Base-by-base conservation (phyloP, 2,329 filamentous ascomycete species). In the Ophiostoma perfectum region DNA sequence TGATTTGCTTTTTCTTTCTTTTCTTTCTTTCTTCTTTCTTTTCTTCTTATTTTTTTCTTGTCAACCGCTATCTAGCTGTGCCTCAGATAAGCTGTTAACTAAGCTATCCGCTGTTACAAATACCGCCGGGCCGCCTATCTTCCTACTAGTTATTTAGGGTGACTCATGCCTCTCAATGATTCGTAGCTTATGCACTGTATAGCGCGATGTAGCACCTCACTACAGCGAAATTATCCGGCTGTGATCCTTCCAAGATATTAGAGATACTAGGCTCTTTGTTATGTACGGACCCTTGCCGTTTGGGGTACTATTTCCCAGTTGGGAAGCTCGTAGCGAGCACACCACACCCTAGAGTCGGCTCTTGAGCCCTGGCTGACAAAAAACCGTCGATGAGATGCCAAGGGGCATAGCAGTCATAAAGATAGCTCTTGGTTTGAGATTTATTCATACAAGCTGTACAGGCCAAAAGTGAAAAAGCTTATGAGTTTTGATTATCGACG, bases 261-360 rank as follows among this genome's bases (percentile, higher is more conserved):
- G 16, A 44, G 60, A 63, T 63, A 3, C 39, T 64, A 41, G 45
- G n/a, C n/a, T 18, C n/a, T 3, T 18, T 27, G 47, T 2, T n/a
- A 7, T 2, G 3, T 11, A 8, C 9, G 6, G 49, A 27, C 8
- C 36, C 41, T 41, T 45, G 41, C 41, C 62, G 5, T 44, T 44
- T 64, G 27, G 39, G 62, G 62, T 39, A 64, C 14, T 14, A 45
- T 41, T 64, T 45, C 62, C 62, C 18, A 4, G 39, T 64, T 64
- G 5, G 62, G 62, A 44, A 64, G 62, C 62, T 45, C 62, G 39
- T 45, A 45, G 62, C 62, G 62, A 14, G 39, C 39, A 7, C 58
- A 27, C 55, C 6, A 55, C n/a, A 36, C 55, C 55, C 55, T 39
- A 39, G 27, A 12, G 27, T 11, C 18, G 39, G 39, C 16, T 18